These are phyloP conservation scores for Quillaja saponaria DNA, from an alignment of 306 rosid species.

Conservation along the genomic window DNA sequence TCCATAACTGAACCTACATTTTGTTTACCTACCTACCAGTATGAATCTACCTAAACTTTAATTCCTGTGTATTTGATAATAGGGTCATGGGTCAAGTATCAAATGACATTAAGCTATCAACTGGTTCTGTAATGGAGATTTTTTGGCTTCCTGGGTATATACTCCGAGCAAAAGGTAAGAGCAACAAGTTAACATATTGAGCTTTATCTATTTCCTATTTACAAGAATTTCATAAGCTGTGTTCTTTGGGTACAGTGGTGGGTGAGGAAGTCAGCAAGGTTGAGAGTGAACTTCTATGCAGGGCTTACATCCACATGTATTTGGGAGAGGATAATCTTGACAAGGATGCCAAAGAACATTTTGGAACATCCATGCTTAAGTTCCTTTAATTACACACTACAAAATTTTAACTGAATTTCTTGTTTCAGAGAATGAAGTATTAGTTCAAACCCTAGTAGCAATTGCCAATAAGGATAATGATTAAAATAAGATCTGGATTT, in stretches of 20 bases:
- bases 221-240: not conserved
- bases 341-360: constrained; percentile 29
- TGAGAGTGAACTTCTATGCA: constrained; percentile 27
- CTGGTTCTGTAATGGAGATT: constrained; percentile 20
- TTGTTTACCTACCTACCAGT: not conserved
- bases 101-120: constrained; percentile 6
- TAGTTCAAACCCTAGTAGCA: not conserved
- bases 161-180: constrained; percentile 27
- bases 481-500: constrained; percentile 13
- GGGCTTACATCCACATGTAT: constrained; percentile 28
- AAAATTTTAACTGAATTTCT: not conserved
- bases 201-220: not conserved
- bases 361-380: constrained; percentile 21
- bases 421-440: constrained; percentile 19
- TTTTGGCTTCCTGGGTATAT: constrained; percentile 20
- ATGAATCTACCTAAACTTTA: not conserved
- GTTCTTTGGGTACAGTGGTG: constrained; percentile 21
- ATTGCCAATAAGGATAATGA: constrained; percentile 12
- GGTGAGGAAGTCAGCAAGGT: constrained; percentile 30
- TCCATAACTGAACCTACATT: not conserved
- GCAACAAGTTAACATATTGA: not conserved
- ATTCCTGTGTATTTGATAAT: not conserved
- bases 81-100: constrained; percentile 17
- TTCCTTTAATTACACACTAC: constrained; percentile 9
- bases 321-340: constrained; percentile 21